A percentile compares a stretch with the other conserved stretches of the same genome.
phyloP scores from a whole-genome alignment of 2,329 filamentous ascomycete species.

The Penicillium sp. region DNA sequence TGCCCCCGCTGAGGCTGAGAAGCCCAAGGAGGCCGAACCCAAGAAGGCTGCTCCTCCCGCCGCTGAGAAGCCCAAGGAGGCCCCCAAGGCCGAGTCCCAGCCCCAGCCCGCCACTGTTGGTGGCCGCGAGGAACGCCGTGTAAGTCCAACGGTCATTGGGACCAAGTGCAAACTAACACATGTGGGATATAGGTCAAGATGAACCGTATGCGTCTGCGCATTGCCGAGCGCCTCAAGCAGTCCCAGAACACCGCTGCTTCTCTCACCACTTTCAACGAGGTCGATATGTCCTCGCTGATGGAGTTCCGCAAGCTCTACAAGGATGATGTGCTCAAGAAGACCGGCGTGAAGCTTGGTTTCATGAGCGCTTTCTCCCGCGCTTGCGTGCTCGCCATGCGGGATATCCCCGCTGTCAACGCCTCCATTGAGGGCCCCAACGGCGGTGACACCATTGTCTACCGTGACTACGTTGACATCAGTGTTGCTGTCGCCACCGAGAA shows the following conservation, averaged over 20 bases:
- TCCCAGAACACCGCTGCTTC: slow-evolving; percentile 98
- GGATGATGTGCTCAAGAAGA: slow-evolving; percentile 93
- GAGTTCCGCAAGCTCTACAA: slow-evolving; percentile 97
- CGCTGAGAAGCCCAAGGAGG: slow-evolving; percentile 19
- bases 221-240: slow-evolving; percentile 97
- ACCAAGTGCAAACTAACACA: not conserved
- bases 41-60: slow-evolving; percentile 41
- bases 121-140: slow-evolving; percentile 82
- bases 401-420: slow-evolving; percentile 92
- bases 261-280: slow-evolving; percentile 97
- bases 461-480: slow-evolving; percentile 96
- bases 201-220: slow-evolving; percentile 98
- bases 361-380: slow-evolving; percentile 97
- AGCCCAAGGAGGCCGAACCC: slow-evolving; percentile 30
- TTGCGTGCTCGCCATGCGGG: slow-evolving; percentile 86
- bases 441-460: slow-evolving; percentile 96
- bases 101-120: slow-evolving; percentile 51
- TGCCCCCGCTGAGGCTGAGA: slow-evolving; percentile 32
- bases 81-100: slow-evolving; percentile 25
- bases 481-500: slow-evolving; percentile 97
- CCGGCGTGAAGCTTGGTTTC: slow-evolving; percentile 97
- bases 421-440: slow-evolving; percentile 95
- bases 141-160: slow-evolving; percentile 51
- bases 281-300: slow-evolving; percentile 98
- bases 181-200: slow-evolving; percentile 81